Conservation (phyloP, 257 asterid species). For the Solanum microdontum region DNA sequence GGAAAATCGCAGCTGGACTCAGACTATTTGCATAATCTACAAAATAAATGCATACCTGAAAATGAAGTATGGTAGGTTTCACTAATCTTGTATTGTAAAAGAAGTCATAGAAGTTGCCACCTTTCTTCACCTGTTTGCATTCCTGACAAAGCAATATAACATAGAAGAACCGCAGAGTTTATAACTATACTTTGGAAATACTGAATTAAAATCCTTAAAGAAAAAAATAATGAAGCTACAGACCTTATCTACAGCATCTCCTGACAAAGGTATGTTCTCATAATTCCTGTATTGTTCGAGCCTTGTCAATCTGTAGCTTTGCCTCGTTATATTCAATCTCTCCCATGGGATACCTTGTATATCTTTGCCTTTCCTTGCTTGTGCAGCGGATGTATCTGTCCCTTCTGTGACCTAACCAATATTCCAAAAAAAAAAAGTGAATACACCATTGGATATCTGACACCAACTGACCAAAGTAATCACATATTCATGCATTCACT, state of each 20-base stretch:
- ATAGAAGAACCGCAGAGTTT: neutral
- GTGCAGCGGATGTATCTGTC: constrained; percentile 67
- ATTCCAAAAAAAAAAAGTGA: neutral
- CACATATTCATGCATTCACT: neutral
- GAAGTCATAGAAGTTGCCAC: constrained; percentile 51
- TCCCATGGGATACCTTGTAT: constrained; percentile 83
- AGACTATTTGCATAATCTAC: neutral
- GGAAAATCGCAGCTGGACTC: neutral
- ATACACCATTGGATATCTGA: neutral
- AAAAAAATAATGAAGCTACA: neutral
- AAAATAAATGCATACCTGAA: constrained; percentile 38
- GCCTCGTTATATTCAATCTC: constrained; percentile 46
- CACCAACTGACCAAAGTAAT: neutral
- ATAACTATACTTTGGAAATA: neutral
- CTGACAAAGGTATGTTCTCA: constrained; percentile 49
- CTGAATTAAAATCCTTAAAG: neutral
- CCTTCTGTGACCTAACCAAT: constrained; percentile 42
- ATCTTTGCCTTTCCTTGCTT: constrained; percentile 78
- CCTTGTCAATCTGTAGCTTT: constrained; percentile 52
- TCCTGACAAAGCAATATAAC: constrained; percentile 16
- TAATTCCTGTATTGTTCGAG: constrained; percentile 60
- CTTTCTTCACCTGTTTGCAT: constrained; percentile 28
- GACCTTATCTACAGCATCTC: constrained; percentile 55
- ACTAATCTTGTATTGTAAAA: constrained; percentile 67
- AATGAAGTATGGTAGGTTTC: constrained; percentile 76